These are phyloP conservation scores for Bruguiera hainesii DNA, from an alignment of 441 rosid genomes.

Conservation along the genomic window DNA sequence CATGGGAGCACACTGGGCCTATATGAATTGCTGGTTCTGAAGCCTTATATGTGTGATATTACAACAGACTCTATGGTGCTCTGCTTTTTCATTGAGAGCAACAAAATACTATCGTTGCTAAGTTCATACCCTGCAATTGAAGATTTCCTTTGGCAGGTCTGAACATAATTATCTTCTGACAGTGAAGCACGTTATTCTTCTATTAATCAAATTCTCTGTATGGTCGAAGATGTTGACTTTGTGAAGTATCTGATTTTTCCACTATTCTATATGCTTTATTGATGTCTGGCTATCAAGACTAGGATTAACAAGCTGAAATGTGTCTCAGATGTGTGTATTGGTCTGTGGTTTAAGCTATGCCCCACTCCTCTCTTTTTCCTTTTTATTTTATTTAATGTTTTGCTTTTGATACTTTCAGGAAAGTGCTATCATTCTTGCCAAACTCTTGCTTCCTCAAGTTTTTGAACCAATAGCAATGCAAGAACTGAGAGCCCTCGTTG, in stretches of 20 bases:
- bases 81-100: constrained; percentile 63
- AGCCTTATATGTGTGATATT: constrained; percentile 73
- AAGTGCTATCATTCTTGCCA: constrained; percentile 71
- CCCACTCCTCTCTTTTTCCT: background rate
- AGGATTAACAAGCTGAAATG: background rate
- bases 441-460: constrained; percentile 75
- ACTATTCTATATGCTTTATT: background rate
- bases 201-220: background rate
- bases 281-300: background rate
- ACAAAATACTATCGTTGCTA: constrained; percentile 50
- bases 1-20: constrained; percentile 93
- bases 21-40: constrained; percentile 77
- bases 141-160: constrained; percentile 88
- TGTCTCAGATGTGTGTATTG: background rate
- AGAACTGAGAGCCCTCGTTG: constrained; percentile 68
- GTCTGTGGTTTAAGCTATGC: background rate
- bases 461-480: constrained; percentile 79
- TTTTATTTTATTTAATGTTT: background rate
- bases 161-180: background rate
- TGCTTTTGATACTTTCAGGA: constrained; percentile 41
- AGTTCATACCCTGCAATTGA: constrained; percentile 60
- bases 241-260: constrained; percentile 1
- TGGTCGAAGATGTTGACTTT: background rate
- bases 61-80: constrained; percentile 72
- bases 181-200: too few relatives aligned